A percentile compares a stretch with the other conserved stretches of the same genome.
phyloP scores from a whole-genome alignment of 192 early-diverging fungal species.

The Podila clonocystis region DNA sequence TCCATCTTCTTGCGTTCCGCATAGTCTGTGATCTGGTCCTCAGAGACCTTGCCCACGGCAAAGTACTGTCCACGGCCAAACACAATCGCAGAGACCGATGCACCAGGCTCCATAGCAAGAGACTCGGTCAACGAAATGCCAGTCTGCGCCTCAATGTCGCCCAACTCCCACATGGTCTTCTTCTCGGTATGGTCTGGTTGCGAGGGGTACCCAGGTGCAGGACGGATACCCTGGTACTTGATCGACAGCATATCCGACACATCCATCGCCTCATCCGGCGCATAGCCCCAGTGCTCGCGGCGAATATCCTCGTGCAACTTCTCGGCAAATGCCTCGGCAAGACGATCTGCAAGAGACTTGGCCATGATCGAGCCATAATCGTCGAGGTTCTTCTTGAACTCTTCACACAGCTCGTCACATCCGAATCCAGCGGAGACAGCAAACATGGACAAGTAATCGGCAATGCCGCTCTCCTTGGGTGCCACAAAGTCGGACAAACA shows the following conservation, averaged over 20 bases:
- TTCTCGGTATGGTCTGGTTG: constrained; percentile 98
- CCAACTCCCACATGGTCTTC: constrained; percentile 91
- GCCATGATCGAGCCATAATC: constrained; percentile 95
- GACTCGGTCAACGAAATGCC: constrained; percentile 93
- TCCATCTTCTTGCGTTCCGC: constrained; percentile 45
- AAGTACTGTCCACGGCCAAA: constrained; percentile 78
- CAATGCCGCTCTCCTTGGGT: constrained; percentile 74
- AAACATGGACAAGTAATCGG: constrained; percentile 92
- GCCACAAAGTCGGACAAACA: constrained; percentile 94
- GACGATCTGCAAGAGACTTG: constrained; percentile 93
- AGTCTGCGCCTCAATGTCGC: constrained; percentile 79
- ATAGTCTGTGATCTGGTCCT: constrained; percentile 80
- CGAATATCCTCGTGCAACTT: constrained; percentile 90
- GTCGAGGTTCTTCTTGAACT: constrained; percentile 84
- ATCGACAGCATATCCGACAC: constrained; percentile 88
- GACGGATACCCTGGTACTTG: constrained; percentile 95
- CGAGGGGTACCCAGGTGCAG: constrained; percentile 94
- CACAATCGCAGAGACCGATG: constrained; percentile 81
- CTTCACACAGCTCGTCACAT: constrained; percentile 84
- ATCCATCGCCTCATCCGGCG: constrained; percentile 77
- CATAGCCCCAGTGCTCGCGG: constrained; percentile 91
- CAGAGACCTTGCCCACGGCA: constrained; percentile 94
- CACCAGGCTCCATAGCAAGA: constrained; percentile 93
- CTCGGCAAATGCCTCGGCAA: constrained; percentile 94
- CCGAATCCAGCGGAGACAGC: constrained; percentile 93